A percentile compares a stretch with the other conserved stretches of the same genome.
Evolutionary conservation across 1,139 yeast species (phyloP).

Genomic region (Kodamaea alishanica): DNA sequence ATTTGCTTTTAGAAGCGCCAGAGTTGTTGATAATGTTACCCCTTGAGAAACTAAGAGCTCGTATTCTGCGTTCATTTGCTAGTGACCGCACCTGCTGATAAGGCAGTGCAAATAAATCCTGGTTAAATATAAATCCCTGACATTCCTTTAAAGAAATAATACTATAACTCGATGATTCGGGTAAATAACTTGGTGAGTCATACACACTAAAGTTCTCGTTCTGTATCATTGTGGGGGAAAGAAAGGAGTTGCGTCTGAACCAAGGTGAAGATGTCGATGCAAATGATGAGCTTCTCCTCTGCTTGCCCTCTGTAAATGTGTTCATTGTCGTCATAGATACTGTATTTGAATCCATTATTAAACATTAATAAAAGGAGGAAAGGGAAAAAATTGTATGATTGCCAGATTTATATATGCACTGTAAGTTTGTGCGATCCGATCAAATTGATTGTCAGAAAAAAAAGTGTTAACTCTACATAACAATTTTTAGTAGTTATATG

Average conservation of each 20-base stretch:
- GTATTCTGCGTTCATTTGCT: conserved; percentile 34
- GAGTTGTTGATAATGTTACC: conserved; percentile 4
- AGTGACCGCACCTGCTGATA: conserved; percentile 55
- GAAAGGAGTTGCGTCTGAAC: conserved; percentile 57
- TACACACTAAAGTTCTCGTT: conserved; percentile 59
- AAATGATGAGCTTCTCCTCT: conserved; percentile 41
- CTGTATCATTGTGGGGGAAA: conserved; percentile 59
- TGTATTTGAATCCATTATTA: no score
- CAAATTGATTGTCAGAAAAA: no score
- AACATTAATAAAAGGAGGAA: no score
- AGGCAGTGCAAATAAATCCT: conserved; percentile 65
- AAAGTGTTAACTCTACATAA: no score
- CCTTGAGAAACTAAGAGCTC: conserved; percentile 23
- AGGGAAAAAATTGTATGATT: no score
- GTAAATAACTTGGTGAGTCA: conserved; percentile 37
- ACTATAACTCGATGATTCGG: conserved; percentile 31
- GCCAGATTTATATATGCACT: no score
- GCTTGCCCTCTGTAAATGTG: neutral
- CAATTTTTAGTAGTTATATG: no score
- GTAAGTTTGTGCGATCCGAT: no score
- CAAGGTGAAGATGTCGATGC: conserved; percentile 50
- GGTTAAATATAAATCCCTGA: conserved; percentile 75
- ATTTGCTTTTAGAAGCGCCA: conserved; percentile 1
- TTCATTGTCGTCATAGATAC: no score
- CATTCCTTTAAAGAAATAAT: conserved; percentile 55